Evolutionary conservation across 768 basidiomycete genomes (phyloP), one percentile per base, ranked within the genome.

Genomic region (Serpula lacrymans): DNA sequence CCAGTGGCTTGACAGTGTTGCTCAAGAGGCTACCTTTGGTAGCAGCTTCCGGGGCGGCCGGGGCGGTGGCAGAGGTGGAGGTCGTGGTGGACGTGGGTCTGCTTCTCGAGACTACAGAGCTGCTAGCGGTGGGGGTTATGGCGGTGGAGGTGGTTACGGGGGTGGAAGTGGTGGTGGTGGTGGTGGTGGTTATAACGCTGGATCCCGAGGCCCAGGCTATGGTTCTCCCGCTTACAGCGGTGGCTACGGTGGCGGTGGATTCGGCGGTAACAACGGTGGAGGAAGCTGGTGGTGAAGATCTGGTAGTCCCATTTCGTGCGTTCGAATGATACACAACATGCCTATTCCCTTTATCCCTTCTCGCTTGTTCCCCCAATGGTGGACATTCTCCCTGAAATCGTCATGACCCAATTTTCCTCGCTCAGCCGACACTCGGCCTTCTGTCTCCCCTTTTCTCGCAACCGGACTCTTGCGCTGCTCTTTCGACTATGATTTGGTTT

Each of bases 1-100:
- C 1, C 39, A 58, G 2, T 99, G 94, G 93, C 72, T 99, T 39
- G 88, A 93, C 58, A 80, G 84, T 9, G 82, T 97, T 44, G 80
- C 83, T 4, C 78, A 83, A 41, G 94, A 97, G 65, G 72, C 78
- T 22, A 75, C 85, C 39, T 90, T 88, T 58, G 84, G 84, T 28
- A 64, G 71, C 23, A 66, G 71, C 37, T 64, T 64, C 53, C 55
- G 78, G n/a, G 66, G 74, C 9, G 71, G 75, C 27, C 67, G 75
- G 23, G 73, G 82, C 21, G 74, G 88, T 42, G 82, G 82, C 6
- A 63, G 76, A 25, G 64, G 76, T 38, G 64, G 75, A 28, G 74
- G 78, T 32, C 61, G 70, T 17, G 62, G 80, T 24, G 67, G 72
- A 36, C 53, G 61, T 24, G 43, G 54, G 23, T 53, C 50, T 32